Base-by-base conservation (phyloP, 2,329 filamentous ascomycete species). In the Aspergillus puulaauensis region DNA sequence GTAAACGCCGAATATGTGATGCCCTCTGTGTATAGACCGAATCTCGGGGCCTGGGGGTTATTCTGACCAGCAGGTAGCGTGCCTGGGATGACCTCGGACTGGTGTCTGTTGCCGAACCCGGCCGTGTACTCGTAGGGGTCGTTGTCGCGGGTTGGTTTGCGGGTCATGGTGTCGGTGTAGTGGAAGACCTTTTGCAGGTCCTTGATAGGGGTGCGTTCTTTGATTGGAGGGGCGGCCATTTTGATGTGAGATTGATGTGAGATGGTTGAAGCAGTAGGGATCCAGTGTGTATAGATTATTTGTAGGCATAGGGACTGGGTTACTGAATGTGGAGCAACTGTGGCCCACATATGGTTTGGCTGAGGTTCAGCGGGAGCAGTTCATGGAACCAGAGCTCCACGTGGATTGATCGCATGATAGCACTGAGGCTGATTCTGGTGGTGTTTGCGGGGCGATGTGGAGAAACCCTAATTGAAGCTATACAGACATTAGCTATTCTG, bases 11-110 rank as follows among this genome's bases (percentile, higher is more conserved):
- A 69, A 21, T 66, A 69, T 17, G 67, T 70, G 39, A 70, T 63
- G 1, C 67, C 67, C 56, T 70, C 71, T 1, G 70, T 68, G n/a
- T 68, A 67, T 11, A 73, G 54, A 1, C 70, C 71, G 52, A 68
- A 70, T 0, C 70, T 66, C 23, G 62, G 57, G 21, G 68, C 68
- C 43, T 73, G 71, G 7, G 71, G 71, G 37, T 68, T 70, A 51
- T 72, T 73, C 56, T 70, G 68, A 9, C 66, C 71, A 4, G 66
- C 62, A 19, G 71, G 69, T 12, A 68, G 54, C 8, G 68, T 70
- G 0, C 70, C 70, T 5, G 69, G 66, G 17, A 73, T 69, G 15
- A 71, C 70, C 58, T 73, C 70, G 4, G 69, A 70, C 50, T 70
- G 66, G 54, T 64, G 64, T n/a, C 65, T 63, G 52, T 71, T 72